Evolutionary conservation across 164 flowering plant genomes (phyloP), one percentile per base, ranked within the genome.

Genomic region (Hamamelis virginiana): DNA sequence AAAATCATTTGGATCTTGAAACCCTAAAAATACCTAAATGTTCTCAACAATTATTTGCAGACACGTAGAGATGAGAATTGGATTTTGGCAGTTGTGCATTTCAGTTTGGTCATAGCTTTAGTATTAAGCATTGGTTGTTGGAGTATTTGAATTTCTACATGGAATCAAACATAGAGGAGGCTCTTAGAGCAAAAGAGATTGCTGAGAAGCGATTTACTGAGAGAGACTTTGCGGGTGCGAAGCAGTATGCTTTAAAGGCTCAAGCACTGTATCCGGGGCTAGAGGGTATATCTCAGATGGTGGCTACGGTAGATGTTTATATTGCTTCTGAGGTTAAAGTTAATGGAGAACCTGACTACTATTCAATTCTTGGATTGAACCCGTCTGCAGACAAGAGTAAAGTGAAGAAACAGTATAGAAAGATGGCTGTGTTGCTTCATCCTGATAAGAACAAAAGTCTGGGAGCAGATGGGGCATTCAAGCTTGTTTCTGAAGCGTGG

Each of bases 401-500:
- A 43, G 75, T 91, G 62, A 90, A 83, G 77, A 90, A 78, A 69
- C 94, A 87, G 74, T 89, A 83, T 62, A 87, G 70, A 76, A 88
- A 84, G 82, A 70, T 91, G 85, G 93, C 91, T 21, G 86, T 90
- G 63, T 70, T 91, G 70, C 91, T 90, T 45, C 95, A 91, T 71
- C 93, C 93, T 43, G 93, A 91, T 66, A 88, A 90, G 78, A 91
- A 91, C 79, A 86, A 83, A 74, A 76, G 80, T 43, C 84, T 86
- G 25, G 97, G 95, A 66, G 91, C 97, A 64, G 97, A 91, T 68
- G 97, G 91, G n/a, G 97, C 95, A 19, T 90, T 91, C 74, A 86
- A 81, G 51, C 87, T 89, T 64, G 83, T 91, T 23, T 88, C 91
- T 18, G 95, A 91, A 68, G 97, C 97, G 0, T 89, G 91, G 95